Evolutionary conservation across 805 yeast genomes (phyloP), one percentile per base, ranked within the genome.

Genomic region (Sugiyamaella floridensis): DNA sequence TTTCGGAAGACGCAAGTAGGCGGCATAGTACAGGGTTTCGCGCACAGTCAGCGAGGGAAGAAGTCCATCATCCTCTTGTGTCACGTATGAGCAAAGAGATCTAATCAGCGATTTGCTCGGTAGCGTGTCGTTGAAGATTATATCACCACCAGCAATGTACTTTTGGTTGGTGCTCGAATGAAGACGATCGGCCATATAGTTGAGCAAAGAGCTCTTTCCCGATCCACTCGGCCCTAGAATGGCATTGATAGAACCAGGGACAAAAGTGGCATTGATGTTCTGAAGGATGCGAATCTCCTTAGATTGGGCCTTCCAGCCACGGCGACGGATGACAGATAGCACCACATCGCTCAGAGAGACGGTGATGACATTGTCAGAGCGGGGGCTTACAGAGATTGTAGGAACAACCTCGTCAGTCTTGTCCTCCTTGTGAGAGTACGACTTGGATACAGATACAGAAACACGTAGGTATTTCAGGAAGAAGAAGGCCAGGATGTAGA

Each of bases 201-300:
- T 85, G 57, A 85, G 67, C 44, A 86, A 63, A 0, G 90, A 80
- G 0, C 89, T 81, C 61, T 85, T 85, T 9, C 92, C 93, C 0
- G 86, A 80, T 0, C 92, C 92, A 0, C 89, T 84, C 0, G 92
- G 90, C 0, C 93, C 93, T 82, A 85, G 78, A 44, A 85, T 83
- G 4, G 83, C 87, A 62, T 83, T 85, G 9, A 86, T 70, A 43
- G 78, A 72, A 14, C 83, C 81, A 1, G 82, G 74, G 28, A 69
- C 67, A 60, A 84, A 82, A 6, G 60, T 56, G 0, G 85, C 87
- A 50, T 71, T 66, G 12, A 86, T 69, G 15, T 73, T 64, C 43
- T 73, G 62, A 41, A 83, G 58, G 47, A 80, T 76, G 14, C 61
- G 64, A 42, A 70, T 73, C 12, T 61, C 59, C 2, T 55, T 45